Conservation (phyloP, 495 filamentous ascomycete genomes). For the Aspergillus coremiiformis region DNA sequence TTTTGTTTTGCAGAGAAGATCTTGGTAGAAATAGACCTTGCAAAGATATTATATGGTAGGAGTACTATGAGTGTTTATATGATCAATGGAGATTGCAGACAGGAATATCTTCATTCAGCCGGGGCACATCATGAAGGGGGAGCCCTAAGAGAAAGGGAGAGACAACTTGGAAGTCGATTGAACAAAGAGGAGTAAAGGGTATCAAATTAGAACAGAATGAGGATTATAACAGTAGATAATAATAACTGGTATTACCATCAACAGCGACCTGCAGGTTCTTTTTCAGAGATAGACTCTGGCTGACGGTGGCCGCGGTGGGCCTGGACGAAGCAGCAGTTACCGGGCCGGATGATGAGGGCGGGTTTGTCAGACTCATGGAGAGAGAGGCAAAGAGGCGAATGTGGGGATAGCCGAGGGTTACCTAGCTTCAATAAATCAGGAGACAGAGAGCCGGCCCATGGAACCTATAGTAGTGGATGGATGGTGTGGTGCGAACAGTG, state of each 20-base stretch:
- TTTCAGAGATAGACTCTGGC: constrained; percentile 57
- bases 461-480: constrained; percentile 10
- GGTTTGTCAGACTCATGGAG: constrained; percentile 49
- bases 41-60: not conserved
- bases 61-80: not conserved
- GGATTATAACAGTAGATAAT: constrained; percentile 11
- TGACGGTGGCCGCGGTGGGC: constrained; percentile 32
- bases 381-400: constrained; percentile 1
- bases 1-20: constrained; percentile 1
- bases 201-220: constrained; percentile 11
- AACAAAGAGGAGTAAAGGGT: constrained; percentile 15
- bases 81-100: constrained; percentile 1
- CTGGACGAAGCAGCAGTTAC: constrained; percentile 35
- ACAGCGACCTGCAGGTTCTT: constrained; percentile 68
- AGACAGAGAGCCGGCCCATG: too few species aligned
- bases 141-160: constrained; percentile 7
- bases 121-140: constrained; percentile 16
- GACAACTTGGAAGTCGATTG: constrained; percentile 8
- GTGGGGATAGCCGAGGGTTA: not conserved
- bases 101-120: constrained; percentile 8
- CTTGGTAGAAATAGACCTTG: constrained; percentile 3
- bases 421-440: constrained; percentile 15
- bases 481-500: constrained; percentile 3
- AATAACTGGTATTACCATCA: constrained; percentile 55
- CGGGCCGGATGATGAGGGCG: constrained; percentile 46